These are phyloP conservation scores for Globisporangium uncinulatum DNA, from an alignment of 352 stramenopile species.

Conservation along the genomic window DNA sequence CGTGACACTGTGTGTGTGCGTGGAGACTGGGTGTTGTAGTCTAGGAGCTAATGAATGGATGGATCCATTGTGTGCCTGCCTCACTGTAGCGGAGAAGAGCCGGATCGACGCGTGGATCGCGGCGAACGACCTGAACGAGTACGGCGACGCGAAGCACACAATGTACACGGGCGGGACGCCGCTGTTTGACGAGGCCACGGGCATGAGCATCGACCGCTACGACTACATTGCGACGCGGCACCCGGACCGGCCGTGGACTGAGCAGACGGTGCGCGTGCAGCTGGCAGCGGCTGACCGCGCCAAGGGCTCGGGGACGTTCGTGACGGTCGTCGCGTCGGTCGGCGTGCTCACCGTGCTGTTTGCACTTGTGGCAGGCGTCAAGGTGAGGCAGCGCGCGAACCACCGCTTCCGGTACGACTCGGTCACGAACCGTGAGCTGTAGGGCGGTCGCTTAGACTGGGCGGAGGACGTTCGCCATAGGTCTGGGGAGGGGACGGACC, in stretches of 20 bases:
- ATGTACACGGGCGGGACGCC: constrained; percentile 75
- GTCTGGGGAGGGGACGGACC: too few relatives aligned
- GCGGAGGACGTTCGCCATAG: too few relatives aligned
- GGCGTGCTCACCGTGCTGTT: constrained; percentile 23
- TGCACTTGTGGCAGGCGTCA: constrained; percentile 23
- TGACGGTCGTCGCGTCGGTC: constrained; percentile 16
- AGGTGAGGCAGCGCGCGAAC: constrained; percentile 16
- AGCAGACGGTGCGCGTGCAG: constrained; percentile 15
- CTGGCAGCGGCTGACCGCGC: constrained; percentile 4
- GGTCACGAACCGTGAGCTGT: constrained; percentile 29
- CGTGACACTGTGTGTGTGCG: neutral
- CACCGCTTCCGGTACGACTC: constrained; percentile 54
- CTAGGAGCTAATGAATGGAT: too few relatives aligned
- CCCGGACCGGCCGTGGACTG: constrained; percentile 52
- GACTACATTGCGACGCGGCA: constrained; percentile 62
- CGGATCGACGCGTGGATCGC: constrained; percentile 27
- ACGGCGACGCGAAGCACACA: constrained; percentile 20
- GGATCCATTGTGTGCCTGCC: neutral
- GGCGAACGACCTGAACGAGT: constrained; percentile 7
- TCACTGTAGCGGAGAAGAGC: constrained; percentile 8
- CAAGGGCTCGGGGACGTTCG: neutral
- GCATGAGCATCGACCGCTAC: constrained; percentile 40
- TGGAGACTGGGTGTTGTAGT: neutral
- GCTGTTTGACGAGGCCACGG: constrained; percentile 71
- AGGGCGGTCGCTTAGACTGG: neutral